Percentiles rank a stretch among this genome's conserved stretches.
Evolutionary conservation across 2,329 filamentous ascomycete species (phyloP).

Genomic region (Emericellopsis atlantica): DNA sequence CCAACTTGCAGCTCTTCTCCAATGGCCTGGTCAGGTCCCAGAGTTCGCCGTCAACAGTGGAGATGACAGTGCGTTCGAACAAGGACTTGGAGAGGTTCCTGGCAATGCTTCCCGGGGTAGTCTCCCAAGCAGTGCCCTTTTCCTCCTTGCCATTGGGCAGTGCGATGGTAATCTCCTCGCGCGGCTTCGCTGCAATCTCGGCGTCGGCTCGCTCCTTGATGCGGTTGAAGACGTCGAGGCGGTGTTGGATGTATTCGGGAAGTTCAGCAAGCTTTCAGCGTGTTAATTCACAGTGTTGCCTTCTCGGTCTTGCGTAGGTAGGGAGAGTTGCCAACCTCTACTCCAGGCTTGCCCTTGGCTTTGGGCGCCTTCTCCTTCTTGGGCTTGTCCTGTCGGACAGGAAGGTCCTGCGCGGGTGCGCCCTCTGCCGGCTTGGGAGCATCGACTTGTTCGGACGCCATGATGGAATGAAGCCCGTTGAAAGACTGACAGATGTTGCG

Average conservation of each 20-base stretch:
- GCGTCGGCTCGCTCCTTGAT: slow-evolving; percentile 76
- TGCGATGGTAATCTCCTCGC: slow-evolving; percentile 61
- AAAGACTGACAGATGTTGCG: neutral
- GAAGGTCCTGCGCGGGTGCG: slow-evolving; percentile 17
- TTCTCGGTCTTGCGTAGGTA: slow-evolving; percentile 11
- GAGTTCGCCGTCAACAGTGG: slow-evolving; percentile 68
- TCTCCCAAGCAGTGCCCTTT: slow-evolving; percentile 78
- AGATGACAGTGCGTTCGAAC: slow-evolving; percentile 77
- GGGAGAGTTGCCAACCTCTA: slow-evolving; percentile 26
- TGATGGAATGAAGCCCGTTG: slow-evolving; percentile 5
- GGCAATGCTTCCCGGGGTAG: slow-evolving; percentile 68
- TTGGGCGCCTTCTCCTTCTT: slow-evolving; percentile 19
- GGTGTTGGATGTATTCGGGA: slow-evolving; percentile 71
- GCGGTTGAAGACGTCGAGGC: slow-evolving; percentile 78
- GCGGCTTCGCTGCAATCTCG: slow-evolving; percentile 55
- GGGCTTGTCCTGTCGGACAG: slow-evolving; percentile 22
- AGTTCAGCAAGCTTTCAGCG: slow-evolving; percentile 23
- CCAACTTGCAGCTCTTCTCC: slow-evolving; percentile 75
- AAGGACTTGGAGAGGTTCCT: slow-evolving; percentile 74
- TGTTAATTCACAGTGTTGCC: slow-evolving; percentile 5
- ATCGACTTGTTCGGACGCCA: slow-evolving; percentile 24
- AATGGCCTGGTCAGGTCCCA: slow-evolving; percentile 91
- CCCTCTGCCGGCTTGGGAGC: slow-evolving; percentile 19
- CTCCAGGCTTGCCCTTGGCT: slow-evolving; percentile 31
- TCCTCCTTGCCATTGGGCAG: slow-evolving; percentile 60